These are phyloP conservation scores for Stagonosporopsis vannaccii DNA, from an alignment of 2,329 filamentous ascomycete species.

Conservation along the genomic window DNA sequence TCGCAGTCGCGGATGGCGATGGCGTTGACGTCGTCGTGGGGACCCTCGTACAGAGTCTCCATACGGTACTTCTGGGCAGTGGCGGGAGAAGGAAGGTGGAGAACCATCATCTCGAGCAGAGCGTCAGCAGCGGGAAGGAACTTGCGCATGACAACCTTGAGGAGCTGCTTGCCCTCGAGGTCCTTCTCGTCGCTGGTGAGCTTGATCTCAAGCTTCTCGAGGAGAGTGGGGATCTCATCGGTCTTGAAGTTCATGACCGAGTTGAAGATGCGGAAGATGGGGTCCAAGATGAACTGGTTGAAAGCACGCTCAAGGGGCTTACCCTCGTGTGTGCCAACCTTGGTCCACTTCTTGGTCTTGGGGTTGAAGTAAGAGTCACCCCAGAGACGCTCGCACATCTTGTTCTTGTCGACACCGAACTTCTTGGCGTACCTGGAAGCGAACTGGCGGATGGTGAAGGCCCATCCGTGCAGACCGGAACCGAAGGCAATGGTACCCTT, in stretches of 20 bases:
- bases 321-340: slow-evolving; percentile 80
- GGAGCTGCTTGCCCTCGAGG: slow-evolving; percentile 94
- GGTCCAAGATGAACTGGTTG: slow-evolving; percentile 99
- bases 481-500: slow-evolving; percentile 98
- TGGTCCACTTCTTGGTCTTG: slow-evolving; percentile 99
- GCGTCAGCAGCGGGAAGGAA: slow-evolving; percentile 98
- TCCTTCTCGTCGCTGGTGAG: slow-evolving; percentile 85
- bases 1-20: slow-evolving; percentile 99
- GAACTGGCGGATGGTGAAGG: slow-evolving; percentile 99
- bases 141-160: slow-evolving; percentile 98
- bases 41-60: slow-evolving; percentile 99
- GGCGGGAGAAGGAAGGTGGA: slow-evolving; percentile 94
- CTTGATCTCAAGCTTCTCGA: slow-evolving; percentile 96
- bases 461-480: slow-evolving; percentile 99
- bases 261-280: slow-evolving; percentile 99
- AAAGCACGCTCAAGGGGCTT: slow-evolving; percentile 96
- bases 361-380: slow-evolving; percentile 99
- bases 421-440: slow-evolving; percentile 97
- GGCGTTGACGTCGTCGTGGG: slow-evolving; percentile 87
- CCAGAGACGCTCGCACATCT: slow-evolving; percentile 99
- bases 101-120: slow-evolving; percentile 99
- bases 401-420: slow-evolving; percentile 99
- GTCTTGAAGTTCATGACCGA: slow-evolving; percentile 99
- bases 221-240: slow-evolving; percentile 82
- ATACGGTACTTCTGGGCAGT: slow-evolving; percentile 97